phyloP scores from a whole-genome alignment of 129 eudicot species.

The Helianthus tuberosus region DNA sequence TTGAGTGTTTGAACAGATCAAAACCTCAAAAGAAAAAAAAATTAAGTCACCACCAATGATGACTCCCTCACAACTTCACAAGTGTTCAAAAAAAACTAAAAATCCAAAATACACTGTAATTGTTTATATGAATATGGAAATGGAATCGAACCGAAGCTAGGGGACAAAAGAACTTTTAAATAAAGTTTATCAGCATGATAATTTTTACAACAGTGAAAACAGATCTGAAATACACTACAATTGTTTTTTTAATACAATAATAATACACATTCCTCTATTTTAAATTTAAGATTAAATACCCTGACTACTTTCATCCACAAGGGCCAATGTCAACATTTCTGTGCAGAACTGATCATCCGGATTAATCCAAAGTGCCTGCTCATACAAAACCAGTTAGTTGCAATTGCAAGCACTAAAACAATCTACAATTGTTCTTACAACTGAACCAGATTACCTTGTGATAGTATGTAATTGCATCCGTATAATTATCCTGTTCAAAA shows the following conservation, averaged over 20 bases:
- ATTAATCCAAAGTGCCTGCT: conserved; percentile 89
- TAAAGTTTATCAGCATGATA: neutral
- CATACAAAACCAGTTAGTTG: conserved; percentile 1
- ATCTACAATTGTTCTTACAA: neutral
- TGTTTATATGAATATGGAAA: neutral
- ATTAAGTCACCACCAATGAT: too few species aligned
- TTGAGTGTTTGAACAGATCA: too few species aligned
- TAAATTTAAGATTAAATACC: conserved; percentile 42
- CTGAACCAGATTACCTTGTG: conserved; percentile 61
- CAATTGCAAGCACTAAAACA: neutral
- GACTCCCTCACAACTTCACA: too few species aligned
- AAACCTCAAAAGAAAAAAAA: too few species aligned
- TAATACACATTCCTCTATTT: conserved; percentile 10
- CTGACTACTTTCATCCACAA: conserved; percentile 69
- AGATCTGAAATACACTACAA: neutral
- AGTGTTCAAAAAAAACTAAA: too few species aligned
- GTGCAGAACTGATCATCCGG: conserved; percentile 92
- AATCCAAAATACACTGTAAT: too few species aligned
- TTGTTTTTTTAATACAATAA: neutral
- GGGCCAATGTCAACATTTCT: conserved; percentile 86
- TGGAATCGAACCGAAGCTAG: neutral
- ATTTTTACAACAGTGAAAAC: neutral
- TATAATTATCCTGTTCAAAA: conserved; percentile 66
- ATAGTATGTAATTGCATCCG: conserved; percentile 75
- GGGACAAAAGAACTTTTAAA: neutral